A percentile compares a stretch with the other conserved stretches of the same genome.
Evolutionary conservation across 129 eudicot species (phyloP).

Genomic region (Kitagawia praeruptora): DNA sequence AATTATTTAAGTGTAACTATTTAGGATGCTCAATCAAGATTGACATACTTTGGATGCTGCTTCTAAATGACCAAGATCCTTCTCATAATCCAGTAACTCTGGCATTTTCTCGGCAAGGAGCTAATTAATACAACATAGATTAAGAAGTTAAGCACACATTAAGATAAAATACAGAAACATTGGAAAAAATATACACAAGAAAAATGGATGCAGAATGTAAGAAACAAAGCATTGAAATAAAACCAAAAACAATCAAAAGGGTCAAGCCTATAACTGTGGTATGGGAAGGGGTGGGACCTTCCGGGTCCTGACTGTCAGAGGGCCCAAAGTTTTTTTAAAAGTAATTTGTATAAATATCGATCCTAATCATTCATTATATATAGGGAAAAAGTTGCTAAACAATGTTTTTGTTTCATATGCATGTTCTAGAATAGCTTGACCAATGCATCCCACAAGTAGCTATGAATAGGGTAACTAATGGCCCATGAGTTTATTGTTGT

Average conservation of each 20-base stretch:
- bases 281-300: background rate
- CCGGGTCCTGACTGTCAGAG: background rate
- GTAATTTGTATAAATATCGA: background rate
- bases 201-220: background rate
- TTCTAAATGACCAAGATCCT: slow-evolving; percentile 84
- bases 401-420: background rate
- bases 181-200: background rate
- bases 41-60: slow-evolving; percentile 84
- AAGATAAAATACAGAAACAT: slow-evolving; percentile 18
- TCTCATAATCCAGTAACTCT: slow-evolving; percentile 82
- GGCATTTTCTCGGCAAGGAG: slow-evolving; percentile 90
- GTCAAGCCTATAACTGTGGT: background rate
- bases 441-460: no score
- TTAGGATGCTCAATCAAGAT: background rate
- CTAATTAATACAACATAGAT: slow-evolving; percentile 25
- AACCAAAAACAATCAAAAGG: background rate
- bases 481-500: no score
- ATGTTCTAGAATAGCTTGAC: background rate
- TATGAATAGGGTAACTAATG: no score
- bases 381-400: background rate
- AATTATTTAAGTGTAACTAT: background rate
- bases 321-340: background rate
- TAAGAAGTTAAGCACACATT: slow-evolving; percentile 3
- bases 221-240: background rate
- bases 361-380: background rate